Evolutionary conservation across 2,329 filamentous ascomycete species (phyloP).

Genomic region (Diaporthe aspalathi): DNA sequence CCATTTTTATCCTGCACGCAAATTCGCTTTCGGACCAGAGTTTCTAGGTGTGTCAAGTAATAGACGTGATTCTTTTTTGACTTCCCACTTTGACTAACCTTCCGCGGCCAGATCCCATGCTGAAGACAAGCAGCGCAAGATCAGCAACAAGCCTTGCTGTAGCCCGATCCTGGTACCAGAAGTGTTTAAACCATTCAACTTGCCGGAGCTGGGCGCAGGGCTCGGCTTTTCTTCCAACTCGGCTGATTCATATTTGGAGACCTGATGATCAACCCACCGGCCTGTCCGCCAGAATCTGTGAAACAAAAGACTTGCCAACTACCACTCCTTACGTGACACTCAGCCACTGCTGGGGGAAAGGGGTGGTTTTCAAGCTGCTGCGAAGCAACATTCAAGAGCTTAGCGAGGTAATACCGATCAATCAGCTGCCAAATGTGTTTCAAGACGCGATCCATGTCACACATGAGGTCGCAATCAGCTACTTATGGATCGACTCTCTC

Average conservation of each 20-base stretch:
- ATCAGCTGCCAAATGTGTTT: background rate
- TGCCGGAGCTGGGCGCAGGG: background rate
- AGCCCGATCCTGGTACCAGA: background rate
- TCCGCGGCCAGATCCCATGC: background rate
- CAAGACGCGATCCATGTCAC: background rate
- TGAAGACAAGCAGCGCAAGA: background rate
- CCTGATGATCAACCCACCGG: background rate
- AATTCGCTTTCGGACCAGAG: background rate
- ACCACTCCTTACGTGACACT: background rate
- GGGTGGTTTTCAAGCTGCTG: background rate
- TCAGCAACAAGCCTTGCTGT: background rate
- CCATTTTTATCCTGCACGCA: background rate
- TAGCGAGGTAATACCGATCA: background rate
- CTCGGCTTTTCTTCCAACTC: background rate
- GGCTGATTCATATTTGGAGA: background rate
- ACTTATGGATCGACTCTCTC: conserved; percentile 10
- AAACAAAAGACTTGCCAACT: background rate
- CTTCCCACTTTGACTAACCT: background rate
- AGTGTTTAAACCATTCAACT: background rate
- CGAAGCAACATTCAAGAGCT: background rate
- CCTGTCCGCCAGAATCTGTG: background rate
- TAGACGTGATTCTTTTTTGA: background rate
- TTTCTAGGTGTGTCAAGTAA: background rate
- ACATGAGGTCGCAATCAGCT: background rate
- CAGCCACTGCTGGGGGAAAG: conserved; percentile 2